These are phyloP conservation scores for Aspergillus niger DNA, from an alignment of 2,329 filamentous ascomycete species.

Conservation along the genomic window DNA sequence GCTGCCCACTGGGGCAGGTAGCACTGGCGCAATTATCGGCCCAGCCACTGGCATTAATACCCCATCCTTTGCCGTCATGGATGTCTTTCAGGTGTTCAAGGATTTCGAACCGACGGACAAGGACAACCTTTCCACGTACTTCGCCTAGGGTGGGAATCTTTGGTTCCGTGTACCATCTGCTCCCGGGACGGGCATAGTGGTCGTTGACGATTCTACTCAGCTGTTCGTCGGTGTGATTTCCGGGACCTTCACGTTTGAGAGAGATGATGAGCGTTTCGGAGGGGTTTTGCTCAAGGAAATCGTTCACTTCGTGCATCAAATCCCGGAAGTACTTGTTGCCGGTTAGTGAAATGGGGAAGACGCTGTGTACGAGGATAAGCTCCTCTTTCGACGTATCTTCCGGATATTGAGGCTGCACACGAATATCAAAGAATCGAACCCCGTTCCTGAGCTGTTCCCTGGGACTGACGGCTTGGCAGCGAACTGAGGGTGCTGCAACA, in stretches of 20 bases:
- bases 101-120: slow-evolving; percentile 77
- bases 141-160: slow-evolving; percentile 76
- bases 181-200: slow-evolving; percentile 63
- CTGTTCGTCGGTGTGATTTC: slow-evolving; percentile 75
- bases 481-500: slow-evolving; percentile 83
- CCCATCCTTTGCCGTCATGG: slow-evolving; percentile 55
- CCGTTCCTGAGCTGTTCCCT: slow-evolving; percentile 81
- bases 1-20: slow-evolving; percentile 66
- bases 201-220: slow-evolving; percentile 71
- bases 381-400: slow-evolving; percentile 62
- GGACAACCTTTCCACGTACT: slow-evolving; percentile 77
- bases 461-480: slow-evolving; percentile 82
- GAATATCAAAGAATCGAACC: slow-evolving; percentile 90
- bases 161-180: slow-evolving; percentile 77
- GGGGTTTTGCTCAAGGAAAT: slow-evolving; percentile 75
- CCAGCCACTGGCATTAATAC: slow-evolving; percentile 68
- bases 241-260: slow-evolving; percentile 87
- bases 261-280: slow-evolving; percentile 83
- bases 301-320: slow-evolving; percentile 69
- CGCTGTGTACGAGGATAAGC: slow-evolving; percentile 82
- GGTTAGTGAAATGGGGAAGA: slow-evolving; percentile 82
- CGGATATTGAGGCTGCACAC: slow-evolving; percentile 68
- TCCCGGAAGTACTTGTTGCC: slow-evolving; percentile 77
- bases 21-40: slow-evolving; percentile 85
- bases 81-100: slow-evolving; percentile 51